Evolutionary conservation across 1,139 yeast genomes (phyloP), one percentile per base, ranked within the genome.

Genomic region (Suhomyces wounanorum): DNA sequence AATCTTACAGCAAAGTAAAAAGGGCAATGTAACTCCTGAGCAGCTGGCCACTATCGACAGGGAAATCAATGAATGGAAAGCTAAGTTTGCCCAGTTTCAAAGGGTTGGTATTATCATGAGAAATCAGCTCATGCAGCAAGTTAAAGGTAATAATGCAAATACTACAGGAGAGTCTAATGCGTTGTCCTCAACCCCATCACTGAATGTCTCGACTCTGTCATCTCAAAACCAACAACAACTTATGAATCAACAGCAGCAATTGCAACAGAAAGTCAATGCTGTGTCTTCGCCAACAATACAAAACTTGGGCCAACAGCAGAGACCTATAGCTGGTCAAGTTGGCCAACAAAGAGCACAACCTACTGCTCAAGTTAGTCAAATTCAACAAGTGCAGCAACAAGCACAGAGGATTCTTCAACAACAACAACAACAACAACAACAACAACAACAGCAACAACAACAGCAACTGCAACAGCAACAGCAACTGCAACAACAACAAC

Each of bases 51-150:
- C 66, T 16, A 65, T 75, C 8, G 79, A 76, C 40, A 62, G 65
- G 45, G 73, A 74, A 57, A 63, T 74, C 37, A 62, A 64, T 14
- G 78, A 73, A 44, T 61, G 68, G 52, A 69, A 66, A 49, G 61
- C 62, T 49, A 76, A 73, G 54, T 70, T 68, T 53, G 63, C 68
- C 13, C 72, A 70, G 51, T 73, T 66, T 55, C 77, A 74, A 49
- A 67, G 70, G 50, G 72, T 70, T 49, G 78, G 77, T 2, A 61
- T 67, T 36, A 70, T 69, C 55, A 73, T 76, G 73, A 68, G 70
- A 51, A 66, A 69, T 43, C 74, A 70, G 56, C 64, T 76, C 49
- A 62, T 69, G 46, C 75, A 73, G 46, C 74, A 69, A 59, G 74
- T 70, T 2, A 63, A 65, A 43, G 56, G 38, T 5, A 44, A 44